Base-by-base conservation (phyloP, 257 asterid genomes). In the Schizonepeta tenuifolia region DNA sequence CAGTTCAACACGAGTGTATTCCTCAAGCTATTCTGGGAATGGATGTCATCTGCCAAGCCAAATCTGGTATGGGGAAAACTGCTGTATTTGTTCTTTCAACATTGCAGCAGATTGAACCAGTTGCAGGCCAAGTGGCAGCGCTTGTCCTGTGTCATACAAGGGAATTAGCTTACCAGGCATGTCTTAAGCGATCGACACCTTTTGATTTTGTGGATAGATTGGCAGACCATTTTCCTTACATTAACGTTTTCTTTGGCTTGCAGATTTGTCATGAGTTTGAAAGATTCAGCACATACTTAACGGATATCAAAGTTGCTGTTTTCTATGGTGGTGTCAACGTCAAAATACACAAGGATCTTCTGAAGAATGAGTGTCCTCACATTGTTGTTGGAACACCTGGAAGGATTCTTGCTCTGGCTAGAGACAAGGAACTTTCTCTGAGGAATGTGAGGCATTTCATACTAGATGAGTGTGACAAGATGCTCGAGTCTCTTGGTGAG, bases 11-110 rank as follows among this genome's bases (percentile, higher is more conserved):
- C 9, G 98, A 92, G 85, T 90, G 98, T 72, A 92, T 92, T 55
- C 98, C 98, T 47, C 98, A 92, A 90, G 98, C 98, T 36, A 92
- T 86, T 75, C 67, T 92, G 86, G 98, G 97, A 61, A 88, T 92
- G 97, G 98, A 92, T 81, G 97, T 92, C 74, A 88, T 92, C 74
- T 92, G 98, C 82, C 98, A 90, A 87, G 98, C 98, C 7, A 92
- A 92, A 78, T 92, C 98, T 70, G 98, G 97, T 57, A 90, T 92
- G 98, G 98, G 98, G 62, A 93, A 93, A 69, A 92, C 97, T 40
- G 97, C 98, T 65, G 97, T 92, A 38, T 92, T 92, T 82, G 97
- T 88, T 58, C 90, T 92, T 53, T 92, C 98, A 46, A 87, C 96
- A n/a, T 59, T 92, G 75, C 97, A 92, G 81, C 97, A 90, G 84